Evolutionary conservation across 768 basidiomycete genomes (phyloP).

Genomic region (Rhodosporidiobolus odoratus): DNA sequence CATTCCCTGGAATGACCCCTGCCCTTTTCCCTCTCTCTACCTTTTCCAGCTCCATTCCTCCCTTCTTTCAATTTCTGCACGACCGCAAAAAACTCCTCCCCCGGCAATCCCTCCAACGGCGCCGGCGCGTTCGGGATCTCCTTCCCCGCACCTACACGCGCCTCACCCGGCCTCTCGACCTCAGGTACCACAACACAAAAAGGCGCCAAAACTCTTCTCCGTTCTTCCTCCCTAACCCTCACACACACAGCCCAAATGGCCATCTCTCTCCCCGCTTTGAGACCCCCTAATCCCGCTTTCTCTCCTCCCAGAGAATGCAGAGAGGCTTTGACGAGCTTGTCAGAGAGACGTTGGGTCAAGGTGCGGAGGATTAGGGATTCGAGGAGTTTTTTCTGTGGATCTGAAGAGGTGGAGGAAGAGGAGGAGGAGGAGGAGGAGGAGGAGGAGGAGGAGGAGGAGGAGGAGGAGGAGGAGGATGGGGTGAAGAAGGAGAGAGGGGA

Average conservation of each 20-base stretch:
- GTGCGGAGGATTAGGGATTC: not conserved
- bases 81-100: no score
- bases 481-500: not conserved
- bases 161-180: not conserved
- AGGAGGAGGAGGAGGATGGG: not conserved
- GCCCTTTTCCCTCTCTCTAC: no score
- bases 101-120: no score
- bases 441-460: not conserved
- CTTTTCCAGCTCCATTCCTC: no score
- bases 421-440: not conserved
- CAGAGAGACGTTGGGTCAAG: not conserved
- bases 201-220: not conserved
- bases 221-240: not conserved
- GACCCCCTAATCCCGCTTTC: not conserved
- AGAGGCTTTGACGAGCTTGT: no score
- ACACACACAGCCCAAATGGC: slow-evolving; percentile 8
- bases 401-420: not conserved
- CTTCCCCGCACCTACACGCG: not conserved
- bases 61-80: no score
- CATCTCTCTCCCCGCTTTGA: slow-evolving; percentile 20
- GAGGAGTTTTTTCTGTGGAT: not conserved
- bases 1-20: no score
- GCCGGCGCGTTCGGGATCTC: no score
- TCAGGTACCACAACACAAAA: not conserved
- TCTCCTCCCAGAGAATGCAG: not conserved